Evolutionary conservation across 2,329 filamentous ascomycete genomes (phyloP), one percentile per base, ranked within the genome.

Genomic region (Fusarium marasasianum): DNA sequence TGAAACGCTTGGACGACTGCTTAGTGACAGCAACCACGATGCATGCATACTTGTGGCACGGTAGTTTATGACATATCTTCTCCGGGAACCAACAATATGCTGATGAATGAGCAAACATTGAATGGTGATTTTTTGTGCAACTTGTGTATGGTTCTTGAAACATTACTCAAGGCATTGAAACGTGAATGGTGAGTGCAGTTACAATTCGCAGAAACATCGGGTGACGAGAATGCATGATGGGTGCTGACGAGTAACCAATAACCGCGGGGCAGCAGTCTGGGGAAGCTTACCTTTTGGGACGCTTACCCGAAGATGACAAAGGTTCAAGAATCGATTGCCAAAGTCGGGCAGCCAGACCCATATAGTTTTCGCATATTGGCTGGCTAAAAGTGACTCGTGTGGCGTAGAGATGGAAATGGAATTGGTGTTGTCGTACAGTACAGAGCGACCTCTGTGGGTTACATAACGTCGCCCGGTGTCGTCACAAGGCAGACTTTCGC

Each of bases 241-340:
- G 35, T 74, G 71, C 62, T 73, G 71, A 74, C 71, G 35, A 73
- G 50, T 48, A 48, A 24, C 71, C 55, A 74, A 73, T 72, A 38
- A 38, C 33, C 38, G 43, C 37, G 41, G 45, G 47, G 38, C 40
- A 59, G 10, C 38, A 63, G 24, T 57, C 58, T 54, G 57, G 66
- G 71, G 66, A 73, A 66, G 48, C 15, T 41, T 20, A 40, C 37
- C 67, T 56, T 72, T 48, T 64, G 20, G 56, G 71, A 43, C 44
- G 50, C 60, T 74, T 72, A 74, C 41, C 67, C 71, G 71, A 71
- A 24, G 51, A 65, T 51, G 50, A 63, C 51, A 55, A 67, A 72
- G 58, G 37, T 35, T 35, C 41, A 45, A 68, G n/a, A 45, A 37
- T 51, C 33, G 22, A 45, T 43, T 57, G 29, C 31, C 57, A 37